These are phyloP conservation scores for Talaromyces funiculosus DNA, from an alignment of 2,329 filamentous ascomycete species.

Conservation along the genomic window DNA sequence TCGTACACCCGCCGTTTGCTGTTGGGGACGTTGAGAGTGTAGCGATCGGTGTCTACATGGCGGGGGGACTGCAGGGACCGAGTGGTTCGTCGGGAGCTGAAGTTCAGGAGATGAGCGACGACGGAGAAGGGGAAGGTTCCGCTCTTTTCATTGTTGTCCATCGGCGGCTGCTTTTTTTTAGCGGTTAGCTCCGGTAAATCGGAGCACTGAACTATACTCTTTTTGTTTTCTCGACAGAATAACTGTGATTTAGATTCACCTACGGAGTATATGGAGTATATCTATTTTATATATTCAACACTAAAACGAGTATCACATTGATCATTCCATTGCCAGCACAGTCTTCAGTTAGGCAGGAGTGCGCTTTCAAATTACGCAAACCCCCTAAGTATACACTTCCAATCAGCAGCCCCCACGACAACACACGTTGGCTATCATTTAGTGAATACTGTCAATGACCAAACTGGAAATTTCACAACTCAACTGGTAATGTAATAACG, in stretches of 20 bases:
- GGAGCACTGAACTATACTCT: neutral
- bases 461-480: neutral
- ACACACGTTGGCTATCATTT: neutral
- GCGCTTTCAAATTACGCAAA: neutral
- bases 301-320: neutral
- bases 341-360: neutral
- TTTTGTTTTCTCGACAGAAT: neutral
- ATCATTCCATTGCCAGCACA: neutral
- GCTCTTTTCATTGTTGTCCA: neutral
- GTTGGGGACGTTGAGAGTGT: slow-evolving; percentile 4
- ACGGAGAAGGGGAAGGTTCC: neutral
- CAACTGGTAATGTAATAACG: neutral
- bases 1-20: slow-evolving; percentile 15
- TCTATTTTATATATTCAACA: neutral
- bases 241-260: neutral
- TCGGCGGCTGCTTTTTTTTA: neutral
- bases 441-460: neutral
- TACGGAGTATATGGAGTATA: neutral
- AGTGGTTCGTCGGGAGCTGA: neutral
- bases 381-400: neutral
- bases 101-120: slow-evolving; percentile 7
- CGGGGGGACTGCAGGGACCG: neutral
- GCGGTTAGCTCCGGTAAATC: neutral
- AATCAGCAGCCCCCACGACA: slow-evolving; percentile 8
- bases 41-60: slow-evolving; percentile 14